Evolutionary conservation across 768 basidiomycete species (phyloP).

Genomic region (Atractiella rhizophila): DNA sequence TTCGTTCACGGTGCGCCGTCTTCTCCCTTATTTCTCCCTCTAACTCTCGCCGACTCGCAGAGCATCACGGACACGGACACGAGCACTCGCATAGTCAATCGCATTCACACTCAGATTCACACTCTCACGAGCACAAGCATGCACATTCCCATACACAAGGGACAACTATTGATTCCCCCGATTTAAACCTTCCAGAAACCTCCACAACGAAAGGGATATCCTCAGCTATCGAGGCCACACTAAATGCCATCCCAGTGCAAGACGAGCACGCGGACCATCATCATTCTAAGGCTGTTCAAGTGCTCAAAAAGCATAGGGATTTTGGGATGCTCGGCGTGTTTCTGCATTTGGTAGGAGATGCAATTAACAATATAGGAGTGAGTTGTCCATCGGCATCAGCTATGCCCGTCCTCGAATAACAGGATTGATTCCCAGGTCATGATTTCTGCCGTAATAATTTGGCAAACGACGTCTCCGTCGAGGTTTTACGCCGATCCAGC

Average conservation of each 20-base stretch:
- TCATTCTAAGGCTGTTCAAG: neutral
- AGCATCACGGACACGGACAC: conserved; percentile 1
- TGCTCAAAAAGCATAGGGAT: neutral
- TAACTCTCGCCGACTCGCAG: no score
- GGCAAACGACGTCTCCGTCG: conserved; percentile 1
- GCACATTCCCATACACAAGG: no score
- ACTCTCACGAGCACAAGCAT: no score
- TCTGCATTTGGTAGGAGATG: conserved; percentile 5
- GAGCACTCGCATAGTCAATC: conserved; percentile 1
- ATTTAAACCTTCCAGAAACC: no score
- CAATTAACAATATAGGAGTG: conserved; percentile 4
- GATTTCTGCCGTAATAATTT: conserved; percentile 2
- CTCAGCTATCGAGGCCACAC: no score
- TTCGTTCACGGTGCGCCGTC: no score
- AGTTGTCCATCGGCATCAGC: conserved; percentile 5
- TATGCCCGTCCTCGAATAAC: neutral
- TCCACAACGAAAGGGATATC: no score
- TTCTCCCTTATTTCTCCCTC: no score
- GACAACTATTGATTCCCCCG: no score
- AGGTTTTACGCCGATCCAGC: neutral
- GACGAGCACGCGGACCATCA: neutral
- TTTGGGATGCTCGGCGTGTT: conserved; percentile 1
- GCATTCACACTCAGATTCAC: neutral
- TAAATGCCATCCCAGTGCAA: no score
- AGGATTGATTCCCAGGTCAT: neutral